Evolutionary conservation across 345 rosid species (phyloP).

Genomic region (Angophora floribunda): DNA sequence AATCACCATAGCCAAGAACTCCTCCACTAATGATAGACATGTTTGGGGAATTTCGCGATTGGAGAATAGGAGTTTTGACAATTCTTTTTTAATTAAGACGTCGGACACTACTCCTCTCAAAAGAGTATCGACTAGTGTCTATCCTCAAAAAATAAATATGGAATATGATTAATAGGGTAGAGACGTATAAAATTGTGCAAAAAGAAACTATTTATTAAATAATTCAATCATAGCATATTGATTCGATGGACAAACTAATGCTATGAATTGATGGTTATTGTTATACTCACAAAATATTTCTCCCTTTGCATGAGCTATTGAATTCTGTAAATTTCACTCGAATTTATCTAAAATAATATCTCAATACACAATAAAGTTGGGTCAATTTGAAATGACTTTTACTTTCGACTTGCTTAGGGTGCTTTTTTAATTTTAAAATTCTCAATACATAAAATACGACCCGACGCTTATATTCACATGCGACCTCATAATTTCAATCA

Average conservation of each 20-base stretch:
- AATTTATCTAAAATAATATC: not conserved
- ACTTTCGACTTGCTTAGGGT: not conserved
- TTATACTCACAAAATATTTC: fast-evolving
- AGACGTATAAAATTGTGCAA: not conserved
- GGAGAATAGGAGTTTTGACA: not conserved
- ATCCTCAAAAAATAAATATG: not conserved
- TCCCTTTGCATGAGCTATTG: not conserved
- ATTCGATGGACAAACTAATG: not conserved
- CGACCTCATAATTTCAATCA: not conserved
- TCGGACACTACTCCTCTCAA: not conserved
- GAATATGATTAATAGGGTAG: not conserved
- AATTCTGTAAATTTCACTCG: not conserved
- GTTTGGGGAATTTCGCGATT: not conserved
- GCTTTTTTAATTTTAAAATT: not conserved
- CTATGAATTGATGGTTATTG: not conserved
- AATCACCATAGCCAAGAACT: not conserved
- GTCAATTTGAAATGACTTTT: fast-evolving
- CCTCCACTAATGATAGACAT: not conserved
- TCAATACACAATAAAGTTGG: fast-evolving
- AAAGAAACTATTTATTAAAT: not conserved
- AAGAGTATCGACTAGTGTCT: fast-evolving
- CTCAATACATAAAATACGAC: not conserved
- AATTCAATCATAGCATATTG: not conserved
- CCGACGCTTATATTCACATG: not conserved
- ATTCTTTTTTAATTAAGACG: not conserved